Evolutionary conservation across 1,139 yeast species (phyloP), one percentile per base, ranked within the genome.

Genomic region (Petasospora rhodanensis): DNA sequence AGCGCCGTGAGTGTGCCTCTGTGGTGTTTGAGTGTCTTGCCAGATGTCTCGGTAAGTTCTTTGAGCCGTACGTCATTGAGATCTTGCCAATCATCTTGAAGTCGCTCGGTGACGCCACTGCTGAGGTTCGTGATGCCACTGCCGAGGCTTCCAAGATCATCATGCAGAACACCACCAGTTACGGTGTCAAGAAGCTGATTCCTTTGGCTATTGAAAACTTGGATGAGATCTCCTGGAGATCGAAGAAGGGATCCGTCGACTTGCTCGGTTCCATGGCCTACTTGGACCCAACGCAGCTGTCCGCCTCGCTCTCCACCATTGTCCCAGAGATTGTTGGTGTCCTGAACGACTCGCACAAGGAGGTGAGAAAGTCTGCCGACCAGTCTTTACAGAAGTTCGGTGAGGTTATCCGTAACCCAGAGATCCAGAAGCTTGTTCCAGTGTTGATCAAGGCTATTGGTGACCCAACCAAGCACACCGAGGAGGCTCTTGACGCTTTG

Each of bases 301-400:
- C 97, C 5, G 75, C 89, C 1, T 86, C 96, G 1, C 68, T 91
- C 49, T 84, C 96, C 0, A 76, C 79, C 0, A 89, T 91, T 61
- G 85, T 91, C 42, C 99, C 99, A 2, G 95, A 89, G 55, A 86
- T 91, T 61, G 98, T 91, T 37, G 91, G 94, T 46, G 96, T 89
- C 14, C 67, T 93, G 54, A 89, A 85, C 53, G 98, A 91, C 49
- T 77, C 96, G 0, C 99, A 91, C 58, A 89, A 89, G 55, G 98
- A 91, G 55, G 98, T 91, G 18, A 73, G 99, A 46, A 85, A 82
- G 50, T 94, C 98, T 1, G 98, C 96, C 2, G 96, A 85, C 55
- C 80, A 75, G 47, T 76, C 96, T 4, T 68, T 91, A 58, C 83
- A 84, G 55, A 72, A 89, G 54, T 91, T 93, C 54, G 98, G 98